Evolutionary conservation across 2,329 filamentous ascomycete species (phyloP).

Genomic region (Cladosporium sp.): DNA sequence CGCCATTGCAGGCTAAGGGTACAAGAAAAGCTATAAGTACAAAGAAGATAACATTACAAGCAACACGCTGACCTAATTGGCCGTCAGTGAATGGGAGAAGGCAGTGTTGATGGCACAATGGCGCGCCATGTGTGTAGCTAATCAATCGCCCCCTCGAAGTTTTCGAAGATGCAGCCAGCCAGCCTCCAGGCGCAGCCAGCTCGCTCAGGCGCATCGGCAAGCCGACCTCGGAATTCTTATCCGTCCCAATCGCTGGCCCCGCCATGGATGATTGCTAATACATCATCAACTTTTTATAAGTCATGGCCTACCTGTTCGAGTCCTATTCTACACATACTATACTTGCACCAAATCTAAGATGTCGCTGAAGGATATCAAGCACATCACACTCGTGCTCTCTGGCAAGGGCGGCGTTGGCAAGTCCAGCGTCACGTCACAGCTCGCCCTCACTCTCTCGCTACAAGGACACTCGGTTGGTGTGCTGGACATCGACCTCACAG

Average conservation of each 20-base stretch:
- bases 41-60: slow-evolving; percentile 9
- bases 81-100: neutral
- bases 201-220: neutral
- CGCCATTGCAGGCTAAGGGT: slow-evolving; percentile 12
- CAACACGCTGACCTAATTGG: neutral
- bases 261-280: neutral
- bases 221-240: neutral
- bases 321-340: neutral
- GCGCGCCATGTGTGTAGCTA: neutral
- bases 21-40: slow-evolving; percentile 1
- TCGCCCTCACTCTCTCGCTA: slow-evolving; percentile 82
- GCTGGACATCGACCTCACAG: slow-evolving; percentile 92
- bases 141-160: neutral
- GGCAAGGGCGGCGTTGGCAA: slow-evolving; percentile 98
- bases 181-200: no score
- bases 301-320: neutral
- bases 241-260: neutral
- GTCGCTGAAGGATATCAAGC: slow-evolving; percentile 67
- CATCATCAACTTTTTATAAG: neutral
- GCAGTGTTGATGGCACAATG: neutral
- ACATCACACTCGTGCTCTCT: slow-evolving; percentile 80
- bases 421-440: slow-evolving; percentile 94
- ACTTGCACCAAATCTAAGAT: slow-evolving; percentile 38
- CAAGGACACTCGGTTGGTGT: slow-evolving; percentile 88
- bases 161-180: neutral